phyloP scores from a whole-genome alignment of 1,284 basidiomycete genomes.

The Ceratobasidium sp. region DNA sequence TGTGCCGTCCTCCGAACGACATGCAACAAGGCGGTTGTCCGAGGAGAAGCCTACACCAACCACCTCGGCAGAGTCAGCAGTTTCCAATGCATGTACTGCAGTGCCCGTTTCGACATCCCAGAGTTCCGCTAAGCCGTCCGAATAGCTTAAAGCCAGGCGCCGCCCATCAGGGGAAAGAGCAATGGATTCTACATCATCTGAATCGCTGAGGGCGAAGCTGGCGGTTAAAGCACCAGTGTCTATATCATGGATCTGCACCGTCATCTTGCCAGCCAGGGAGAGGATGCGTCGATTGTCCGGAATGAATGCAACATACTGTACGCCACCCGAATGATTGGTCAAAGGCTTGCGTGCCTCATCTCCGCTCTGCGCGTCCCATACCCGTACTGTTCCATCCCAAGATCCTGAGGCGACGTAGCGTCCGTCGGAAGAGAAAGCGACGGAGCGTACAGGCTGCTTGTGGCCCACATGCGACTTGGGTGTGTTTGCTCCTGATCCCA shows the following conservation, averaged over 20 bases:
- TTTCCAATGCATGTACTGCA: no score
- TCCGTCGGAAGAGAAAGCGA: slow-evolving; percentile 42
- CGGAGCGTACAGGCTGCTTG: not conserved
- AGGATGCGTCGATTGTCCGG: slow-evolving; percentile 12
- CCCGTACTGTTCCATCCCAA: slow-evolving; percentile 14
- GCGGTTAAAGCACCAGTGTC: not conserved
- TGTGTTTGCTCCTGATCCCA: not conserved
- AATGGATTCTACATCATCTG: not conserved
- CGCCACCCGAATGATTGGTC: not conserved
- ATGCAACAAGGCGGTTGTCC: no score
- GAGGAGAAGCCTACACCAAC: no score
- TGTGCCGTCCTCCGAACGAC: slow-evolving; percentile 57
- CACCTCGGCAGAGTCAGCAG: no score
- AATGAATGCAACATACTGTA: slow-evolving; percentile 20
- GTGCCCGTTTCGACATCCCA: no score
- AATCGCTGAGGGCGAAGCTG: not conserved
- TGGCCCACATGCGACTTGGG: not conserved
- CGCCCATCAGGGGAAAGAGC: no score
- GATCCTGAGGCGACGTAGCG: slow-evolving; percentile 39
- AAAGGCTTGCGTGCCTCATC: not conserved
- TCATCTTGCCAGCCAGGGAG: slow-evolving; percentile 14
- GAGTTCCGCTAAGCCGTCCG: no score
- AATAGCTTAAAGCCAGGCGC: no score
- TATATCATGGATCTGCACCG: slow-evolving; percentile 18
- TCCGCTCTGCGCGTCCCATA: slow-evolving; percentile 38